Evolutionary conservation across 2,329 filamentous ascomycete genomes (phyloP), one percentile per base, ranked within the genome.

Genomic region (Hymenoscyphus salicellus): DNA sequence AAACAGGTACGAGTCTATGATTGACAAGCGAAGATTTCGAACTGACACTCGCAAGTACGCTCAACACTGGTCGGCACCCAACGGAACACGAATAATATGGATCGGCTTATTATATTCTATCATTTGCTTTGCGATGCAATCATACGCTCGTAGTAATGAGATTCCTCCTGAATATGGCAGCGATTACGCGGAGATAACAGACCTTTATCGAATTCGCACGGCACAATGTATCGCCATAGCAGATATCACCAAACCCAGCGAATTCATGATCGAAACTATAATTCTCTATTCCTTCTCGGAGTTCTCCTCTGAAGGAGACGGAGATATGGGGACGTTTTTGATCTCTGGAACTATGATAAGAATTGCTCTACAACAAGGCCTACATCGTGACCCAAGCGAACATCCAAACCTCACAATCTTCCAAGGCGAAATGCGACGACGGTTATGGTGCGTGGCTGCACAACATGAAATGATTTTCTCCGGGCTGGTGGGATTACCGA

Each of bases 401-500:
- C 75, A 86, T 66, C 78, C 80, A 3, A 79, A 79, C 60, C 78
- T 86, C 30, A 77, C 80, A 1, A 75, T 81, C 0, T 86, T 83
- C 63, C 79, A 85, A 65, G 80, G 80, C 8, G 83, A 86, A 75
- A 93, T 89, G 85, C 81, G 87, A 66, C 80, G 87, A 36, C 79
- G 87, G 62, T 75, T 83, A 69, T 86, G 84, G 84, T 80, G 81
- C 66, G 76, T 84, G 65, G 79, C 80, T 5, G 76, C 79, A 26
- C 85, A 88, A 70, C 80, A 88, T 58, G 88, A 91, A 70, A 75
- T 88, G 2, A 74, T 90, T 5, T 87, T 89, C 38, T 84, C 86
- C 0, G 89, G 88, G 71, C 87, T 90, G 71, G 81, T 89, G 66
- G 88, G 88, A 1, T 78, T 91, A 61, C 88, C 89, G 1, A 84